phyloP scores from a whole-genome alignment of 2,329 filamentous ascomycete species.

The Sarocladium brachiariae region DNA sequence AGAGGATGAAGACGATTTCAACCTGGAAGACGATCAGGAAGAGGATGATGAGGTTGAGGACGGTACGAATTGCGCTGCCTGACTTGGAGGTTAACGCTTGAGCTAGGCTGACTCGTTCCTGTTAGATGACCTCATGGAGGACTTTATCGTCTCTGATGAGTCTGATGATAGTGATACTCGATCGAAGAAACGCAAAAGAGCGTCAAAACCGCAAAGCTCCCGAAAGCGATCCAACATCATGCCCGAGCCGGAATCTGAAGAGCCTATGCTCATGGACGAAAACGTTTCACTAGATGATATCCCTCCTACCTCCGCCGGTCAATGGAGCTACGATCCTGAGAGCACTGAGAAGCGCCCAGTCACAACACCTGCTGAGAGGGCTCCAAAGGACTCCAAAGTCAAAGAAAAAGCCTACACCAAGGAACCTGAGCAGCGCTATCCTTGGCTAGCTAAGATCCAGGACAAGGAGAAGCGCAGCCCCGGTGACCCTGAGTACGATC shows the following conservation, averaged over 20 bases:
- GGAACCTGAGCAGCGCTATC: conserved; percentile 79
- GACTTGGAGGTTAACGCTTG: no score
- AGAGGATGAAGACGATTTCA: conserved; percentile 57
- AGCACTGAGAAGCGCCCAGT: conserved; percentile 31
- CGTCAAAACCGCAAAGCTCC: conserved; percentile 41
- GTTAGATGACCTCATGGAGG: conserved; percentile 61
- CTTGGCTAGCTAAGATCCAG: conserved; percentile 79
- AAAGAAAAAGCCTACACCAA: conserved; percentile 69
- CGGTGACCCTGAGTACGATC: conserved; percentile 83
- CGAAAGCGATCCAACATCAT: conserved; percentile 57
- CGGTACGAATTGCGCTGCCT: conserved; percentile 40
- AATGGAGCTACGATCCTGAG: conserved; percentile 66
- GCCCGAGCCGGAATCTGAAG: conserved; percentile 12
- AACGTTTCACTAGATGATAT: conserved; percentile 50
- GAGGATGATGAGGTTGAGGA: conserved; percentile 51
- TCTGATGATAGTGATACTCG: conserved; percentile 58
- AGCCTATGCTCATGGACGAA: conserved; percentile 43
- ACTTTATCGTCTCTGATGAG: conserved; percentile 84
- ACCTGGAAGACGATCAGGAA: conserved; percentile 50
- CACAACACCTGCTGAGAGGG: conserved; percentile 24
- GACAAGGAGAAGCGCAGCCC: conserved; percentile 78
- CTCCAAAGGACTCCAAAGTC: conserved; percentile 24
- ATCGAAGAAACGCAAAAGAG: conserved; percentile 71
- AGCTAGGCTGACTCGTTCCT: conserved; percentile 6
- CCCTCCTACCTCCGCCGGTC: conserved; percentile 62